Evolutionary conservation across 2,329 filamentous ascomycete species (phyloP).

Genomic region (Fusarium hainanense): DNA sequence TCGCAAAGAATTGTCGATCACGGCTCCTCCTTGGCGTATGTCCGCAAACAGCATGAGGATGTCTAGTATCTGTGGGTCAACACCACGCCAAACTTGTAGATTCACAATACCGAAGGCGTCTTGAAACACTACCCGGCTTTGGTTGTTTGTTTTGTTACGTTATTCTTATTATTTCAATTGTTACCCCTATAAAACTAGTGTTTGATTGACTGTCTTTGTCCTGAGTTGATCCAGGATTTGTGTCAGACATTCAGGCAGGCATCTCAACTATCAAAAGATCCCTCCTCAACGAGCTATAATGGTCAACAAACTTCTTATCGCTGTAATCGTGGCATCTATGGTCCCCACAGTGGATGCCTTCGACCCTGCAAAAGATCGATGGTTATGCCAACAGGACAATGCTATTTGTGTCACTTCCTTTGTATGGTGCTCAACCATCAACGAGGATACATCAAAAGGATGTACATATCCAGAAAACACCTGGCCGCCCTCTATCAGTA

Average conservation of each 20-base stretch:
- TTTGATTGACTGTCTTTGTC: neutral
- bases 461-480: conserved; percentile 21
- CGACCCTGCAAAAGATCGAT: conserved; percentile 22
- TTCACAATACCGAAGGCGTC: conserved; percentile 4
- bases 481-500: conserved; percentile 8
- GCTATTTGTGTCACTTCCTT: conserved; percentile 36
- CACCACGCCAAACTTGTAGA: conserved; percentile 1
- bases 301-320: conserved; percentile 7
- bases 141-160: conserved; percentile 5
- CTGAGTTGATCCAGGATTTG: neutral
- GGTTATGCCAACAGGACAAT: conserved; percentile 27
- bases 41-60: conserved; percentile 11
- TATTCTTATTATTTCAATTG: neutral
- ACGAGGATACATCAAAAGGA: conserved; percentile 20
- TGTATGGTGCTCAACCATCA: conserved; percentile 32
- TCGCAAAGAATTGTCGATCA: neutral
- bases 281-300: neutral
- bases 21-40: neutral
- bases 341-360: conserved; percentile 3
- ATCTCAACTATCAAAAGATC: neutral
- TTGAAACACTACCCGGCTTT: neutral
- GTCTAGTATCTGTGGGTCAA: conserved; percentile 2
- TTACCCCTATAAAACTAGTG: neutral
- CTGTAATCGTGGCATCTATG: neutral
- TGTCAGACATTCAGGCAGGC: neutral